These are phyloP conservation scores for Monilinia laxa DNA, from an alignment of 2,329 filamentous ascomycete species.

Conservation along the genomic window DNA sequence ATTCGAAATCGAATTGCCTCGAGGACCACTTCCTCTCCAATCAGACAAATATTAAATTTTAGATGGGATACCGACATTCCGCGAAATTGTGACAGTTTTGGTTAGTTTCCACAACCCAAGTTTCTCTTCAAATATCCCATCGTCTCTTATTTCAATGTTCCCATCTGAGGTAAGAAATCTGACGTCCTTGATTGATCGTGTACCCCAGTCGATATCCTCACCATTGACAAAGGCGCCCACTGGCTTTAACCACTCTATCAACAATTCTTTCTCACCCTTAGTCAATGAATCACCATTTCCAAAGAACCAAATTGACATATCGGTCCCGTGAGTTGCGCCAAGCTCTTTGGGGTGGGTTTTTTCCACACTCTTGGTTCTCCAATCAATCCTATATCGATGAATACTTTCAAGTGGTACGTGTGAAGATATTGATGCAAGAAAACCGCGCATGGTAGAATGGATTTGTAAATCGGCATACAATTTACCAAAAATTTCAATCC, in stretches of 20 bases:
- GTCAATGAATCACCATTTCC: slow-evolving; percentile 28
- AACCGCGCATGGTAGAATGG: slow-evolving; percentile 29
- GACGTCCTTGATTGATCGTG: slow-evolving; percentile 21
- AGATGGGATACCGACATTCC: too few species aligned
- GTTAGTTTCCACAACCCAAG: slow-evolving; percentile 25
- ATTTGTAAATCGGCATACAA: slow-evolving; percentile 30
- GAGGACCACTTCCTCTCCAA: too few species aligned
- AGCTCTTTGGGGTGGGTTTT: slow-evolving; percentile 23
- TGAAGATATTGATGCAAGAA: slow-evolving; percentile 22
- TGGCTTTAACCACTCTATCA: slow-evolving; percentile 28
- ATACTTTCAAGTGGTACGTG: slow-evolving; percentile 22
- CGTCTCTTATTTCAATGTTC: slow-evolving; percentile 23
- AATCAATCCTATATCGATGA: slow-evolving; percentile 29
- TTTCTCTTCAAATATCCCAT: slow-evolving; percentile 27
- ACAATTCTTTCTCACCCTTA: slow-evolving; percentile 18
- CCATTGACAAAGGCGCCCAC: slow-evolving; percentile 25
- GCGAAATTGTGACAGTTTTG: not conserved
- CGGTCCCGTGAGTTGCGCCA: slow-evolving; percentile 28
- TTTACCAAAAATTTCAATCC: slow-evolving; percentile 28
- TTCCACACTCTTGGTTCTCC: slow-evolving; percentile 27
- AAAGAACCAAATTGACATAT: slow-evolving; percentile 30
- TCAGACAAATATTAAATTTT: not conserved
- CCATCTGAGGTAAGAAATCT: slow-evolving; percentile 25
- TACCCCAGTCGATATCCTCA: slow-evolving; percentile 25
- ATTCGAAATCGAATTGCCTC: too few species aligned